These are phyloP conservation scores for Calonectria leucothoes DNA, from an alignment of 2,329 filamentous ascomycete species.

Conservation along the genomic window DNA sequence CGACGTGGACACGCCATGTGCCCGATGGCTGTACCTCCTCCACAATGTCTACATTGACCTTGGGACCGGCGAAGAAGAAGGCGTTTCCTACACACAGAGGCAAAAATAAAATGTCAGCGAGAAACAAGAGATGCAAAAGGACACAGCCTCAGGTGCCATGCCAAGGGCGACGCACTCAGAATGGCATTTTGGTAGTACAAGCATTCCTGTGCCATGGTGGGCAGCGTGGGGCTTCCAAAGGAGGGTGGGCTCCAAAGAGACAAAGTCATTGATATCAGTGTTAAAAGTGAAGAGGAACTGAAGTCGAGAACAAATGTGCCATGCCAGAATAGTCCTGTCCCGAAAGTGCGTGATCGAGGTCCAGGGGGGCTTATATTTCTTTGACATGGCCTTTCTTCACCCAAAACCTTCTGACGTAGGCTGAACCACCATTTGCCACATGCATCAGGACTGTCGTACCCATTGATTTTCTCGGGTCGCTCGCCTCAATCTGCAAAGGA, in stretches of 20 bases:
- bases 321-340: not conserved
- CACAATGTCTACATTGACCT: constrained; percentile 38
- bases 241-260: constrained; percentile 12
- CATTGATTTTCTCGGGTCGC: too few species aligned
- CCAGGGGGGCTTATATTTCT: not conserved
- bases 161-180: constrained; percentile 8
- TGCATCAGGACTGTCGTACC: too few species aligned
- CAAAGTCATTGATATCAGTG: constrained; percentile 18
- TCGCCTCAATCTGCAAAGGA: too few species aligned
- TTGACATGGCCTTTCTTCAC: not conserved
- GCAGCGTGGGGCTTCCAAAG: constrained; percentile 11
- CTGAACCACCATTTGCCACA: not conserved
- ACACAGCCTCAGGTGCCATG: not conserved
- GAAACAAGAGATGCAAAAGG: not conserved
- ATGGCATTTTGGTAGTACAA: constrained; percentile 12
- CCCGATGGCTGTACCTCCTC: constrained; percentile 34
- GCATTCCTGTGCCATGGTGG: constrained; percentile 14
- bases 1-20: constrained; percentile 40
- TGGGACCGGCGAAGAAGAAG: constrained; percentile 36
- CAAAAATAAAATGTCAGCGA: constrained; percentile 1
- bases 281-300: not conserved
- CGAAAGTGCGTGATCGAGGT: constrained; percentile 10
- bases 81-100: constrained; percentile 41
- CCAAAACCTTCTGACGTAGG: not conserved
- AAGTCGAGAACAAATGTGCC: not conserved